Evolutionary conservation across 2,329 filamentous ascomycete species (phyloP).

Genomic region (Fusarium solani-melongenae): DNA sequence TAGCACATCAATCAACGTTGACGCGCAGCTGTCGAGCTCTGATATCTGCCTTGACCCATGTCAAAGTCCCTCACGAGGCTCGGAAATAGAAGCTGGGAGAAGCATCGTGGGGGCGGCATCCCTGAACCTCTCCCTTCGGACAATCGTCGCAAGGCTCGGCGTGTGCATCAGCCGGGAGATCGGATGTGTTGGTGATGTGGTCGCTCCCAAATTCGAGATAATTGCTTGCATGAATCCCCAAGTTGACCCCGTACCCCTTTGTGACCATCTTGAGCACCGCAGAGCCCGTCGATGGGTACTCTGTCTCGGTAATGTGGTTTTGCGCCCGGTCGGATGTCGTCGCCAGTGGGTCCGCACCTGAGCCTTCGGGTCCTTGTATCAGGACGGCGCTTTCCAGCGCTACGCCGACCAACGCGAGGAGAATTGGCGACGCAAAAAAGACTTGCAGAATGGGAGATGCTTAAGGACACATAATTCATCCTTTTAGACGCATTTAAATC

Average conservation of each 20-base stretch:
- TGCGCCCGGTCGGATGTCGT: conserved; percentile 49
- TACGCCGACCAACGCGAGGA: conserved; percentile 22
- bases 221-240: background rate
- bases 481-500: background rate
- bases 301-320: conserved; percentile 41
- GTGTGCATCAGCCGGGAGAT: background rate
- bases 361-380: conserved; percentile 40
- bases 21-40: background rate
- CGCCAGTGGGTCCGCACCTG: conserved; percentile 46
- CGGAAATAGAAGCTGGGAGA: conserved; percentile 4
- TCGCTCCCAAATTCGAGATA: background rate
- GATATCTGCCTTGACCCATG: background rate
- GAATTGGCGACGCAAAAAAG: conserved; percentile 6
- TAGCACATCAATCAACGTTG: background rate
- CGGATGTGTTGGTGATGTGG: background rate
- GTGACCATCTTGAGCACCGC: conserved; percentile 24
- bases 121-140: conserved; percentile 6
- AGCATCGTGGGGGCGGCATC: conserved; percentile 5
- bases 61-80: conserved; percentile 6
- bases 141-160: conserved; percentile 3
- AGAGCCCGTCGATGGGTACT: conserved; percentile 10
- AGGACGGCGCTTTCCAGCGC: conserved; percentile 31
- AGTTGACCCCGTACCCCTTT: conserved; percentile 4
- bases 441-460: background rate
- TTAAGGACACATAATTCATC: background rate